Conservation (phyloP, 257 asterid species). For the Penstemon eatonii region DNA sequence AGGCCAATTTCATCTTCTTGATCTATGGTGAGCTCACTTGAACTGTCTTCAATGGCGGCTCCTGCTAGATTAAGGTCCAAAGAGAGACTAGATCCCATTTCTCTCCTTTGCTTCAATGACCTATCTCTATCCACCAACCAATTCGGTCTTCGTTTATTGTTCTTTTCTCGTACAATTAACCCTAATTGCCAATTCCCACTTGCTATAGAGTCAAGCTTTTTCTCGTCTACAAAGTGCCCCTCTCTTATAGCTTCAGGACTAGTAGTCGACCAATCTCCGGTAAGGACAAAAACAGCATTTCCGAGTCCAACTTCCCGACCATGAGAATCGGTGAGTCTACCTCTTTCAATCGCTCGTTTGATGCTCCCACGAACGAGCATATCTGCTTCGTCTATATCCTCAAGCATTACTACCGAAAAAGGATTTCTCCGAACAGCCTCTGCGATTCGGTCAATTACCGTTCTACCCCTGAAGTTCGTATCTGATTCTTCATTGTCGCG, state of each 20-base stretch:
- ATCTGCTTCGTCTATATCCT: slow-evolving; percentile 80
- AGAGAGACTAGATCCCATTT: slow-evolving; percentile 43
- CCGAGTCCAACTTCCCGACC: slow-evolving; percentile 91
- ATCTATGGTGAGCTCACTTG: slow-evolving; percentile 78
- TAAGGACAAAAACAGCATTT: slow-evolving; percentile 64
- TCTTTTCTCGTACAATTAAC: slow-evolving; percentile 53
- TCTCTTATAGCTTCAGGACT: slow-evolving; percentile 36
- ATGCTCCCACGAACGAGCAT: slow-evolving; percentile 55
- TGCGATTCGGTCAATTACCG: slow-evolving; percentile 68
- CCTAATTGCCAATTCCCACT: slow-evolving; percentile 64
- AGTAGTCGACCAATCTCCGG: slow-evolving; percentile 79
- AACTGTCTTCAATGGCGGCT: slow-evolving; percentile 48
- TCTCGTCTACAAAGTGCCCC: slow-evolving; percentile 44
- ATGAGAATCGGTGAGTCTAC: slow-evolving; percentile 73
- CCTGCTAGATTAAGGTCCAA: slow-evolving; percentile 69
- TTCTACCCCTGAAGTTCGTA: slow-evolving; percentile 63
- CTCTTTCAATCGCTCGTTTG: slow-evolving; percentile 71
- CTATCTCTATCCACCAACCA: slow-evolving; percentile 57
- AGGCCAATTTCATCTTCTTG: slow-evolving; percentile 56
- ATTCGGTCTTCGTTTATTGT: slow-evolving; percentile 46
- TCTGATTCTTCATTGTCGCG: slow-evolving; percentile 55
- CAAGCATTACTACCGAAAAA: slow-evolving; percentile 73
- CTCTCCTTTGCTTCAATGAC: slow-evolving; percentile 43
- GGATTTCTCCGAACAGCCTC: slow-evolving; percentile 81
- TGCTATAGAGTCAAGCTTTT: slow-evolving; percentile 43